phyloP scores from a whole-genome alignment of 2,329 filamentous ascomycete species.

The Lasiodiplodia citricola region DNA sequence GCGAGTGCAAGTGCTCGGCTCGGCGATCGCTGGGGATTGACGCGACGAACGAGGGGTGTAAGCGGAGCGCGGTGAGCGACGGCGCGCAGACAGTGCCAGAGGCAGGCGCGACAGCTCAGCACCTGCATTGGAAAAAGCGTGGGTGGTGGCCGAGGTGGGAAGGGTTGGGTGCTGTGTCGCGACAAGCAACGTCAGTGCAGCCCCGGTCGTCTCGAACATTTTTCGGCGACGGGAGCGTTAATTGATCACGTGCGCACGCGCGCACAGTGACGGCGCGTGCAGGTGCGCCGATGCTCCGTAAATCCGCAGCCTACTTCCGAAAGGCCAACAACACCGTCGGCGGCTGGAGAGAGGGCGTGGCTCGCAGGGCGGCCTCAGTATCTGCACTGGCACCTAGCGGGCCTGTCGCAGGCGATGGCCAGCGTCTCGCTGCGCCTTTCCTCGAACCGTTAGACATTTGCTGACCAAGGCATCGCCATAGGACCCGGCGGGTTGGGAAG shows the following conservation, averaged over 20 bases:
- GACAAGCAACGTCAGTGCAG: no score
- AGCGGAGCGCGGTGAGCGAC: constrained; percentile 39
- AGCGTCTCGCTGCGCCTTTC: constrained; percentile 19
- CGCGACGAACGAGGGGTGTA: constrained; percentile 26
- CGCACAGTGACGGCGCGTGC: not conserved
- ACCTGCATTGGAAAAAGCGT: constrained; percentile 45
- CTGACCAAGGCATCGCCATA: constrained; percentile 7
- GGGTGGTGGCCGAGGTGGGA: not conserved
- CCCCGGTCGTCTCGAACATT: constrained; percentile 1
- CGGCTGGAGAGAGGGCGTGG: not conserved
- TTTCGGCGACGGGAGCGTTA: not conserved
- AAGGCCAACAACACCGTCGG: constrained; percentile 6
- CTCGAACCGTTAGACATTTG: constrained; percentile 20
- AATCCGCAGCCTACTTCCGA: constrained; percentile 14
- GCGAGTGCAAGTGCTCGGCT: constrained; percentile 19
- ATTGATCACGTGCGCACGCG: constrained; percentile 6
- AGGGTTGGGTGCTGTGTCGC: not conserved
- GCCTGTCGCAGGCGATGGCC: not conserved
- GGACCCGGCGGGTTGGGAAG: constrained; percentile 1
- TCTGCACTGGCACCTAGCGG: constrained; percentile 14
- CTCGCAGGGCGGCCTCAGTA: not conserved
- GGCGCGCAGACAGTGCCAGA: constrained; percentile 50
- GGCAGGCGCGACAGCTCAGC: constrained; percentile 44
- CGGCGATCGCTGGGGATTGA: constrained; percentile 2
- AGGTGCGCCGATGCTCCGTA: constrained; percentile 7